Evolutionary conservation across 768 basidiomycete genomes (phyloP).

Genomic region (Stropharia rugosoannulata): DNA sequence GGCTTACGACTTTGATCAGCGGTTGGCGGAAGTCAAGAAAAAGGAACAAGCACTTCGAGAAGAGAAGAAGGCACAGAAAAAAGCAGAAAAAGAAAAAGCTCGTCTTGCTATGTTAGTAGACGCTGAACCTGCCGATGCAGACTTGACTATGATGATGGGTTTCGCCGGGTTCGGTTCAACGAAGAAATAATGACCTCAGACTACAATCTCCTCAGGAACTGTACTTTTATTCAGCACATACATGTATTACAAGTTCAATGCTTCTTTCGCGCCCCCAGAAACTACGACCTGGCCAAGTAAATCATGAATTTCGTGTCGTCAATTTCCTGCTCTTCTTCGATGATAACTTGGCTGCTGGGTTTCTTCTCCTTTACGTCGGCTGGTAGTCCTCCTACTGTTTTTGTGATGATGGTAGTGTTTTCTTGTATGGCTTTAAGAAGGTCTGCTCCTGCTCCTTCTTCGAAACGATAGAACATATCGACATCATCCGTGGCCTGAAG

Average conservation of each 20-base stretch:
- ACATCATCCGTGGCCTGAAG: constrained; percentile 95
- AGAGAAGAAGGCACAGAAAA: constrained; percentile 77
- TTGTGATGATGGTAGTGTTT: constrained; percentile 68
- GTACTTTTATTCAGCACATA: constrained; percentile 20
- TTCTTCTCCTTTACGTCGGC: constrained; percentile 53
- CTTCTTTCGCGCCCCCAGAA: constrained; percentile 7
- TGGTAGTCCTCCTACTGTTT: constrained; percentile 75
- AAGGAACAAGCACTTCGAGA: constrained; percentile 67
- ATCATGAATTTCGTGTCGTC: constrained; percentile 76
- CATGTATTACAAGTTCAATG: constrained; percentile 23
- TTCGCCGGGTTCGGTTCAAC: constrained; percentile 87
- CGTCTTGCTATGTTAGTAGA: constrained; percentile 63
- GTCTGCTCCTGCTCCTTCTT: constrained; percentile 63
- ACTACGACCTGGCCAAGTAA: constrained; percentile 58
- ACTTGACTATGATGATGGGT: constrained; percentile 86
- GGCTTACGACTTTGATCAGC: constrained; percentile 92
- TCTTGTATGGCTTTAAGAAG: constrained; percentile 62
- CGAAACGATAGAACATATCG: constrained; percentile 81
- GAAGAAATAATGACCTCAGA: constrained; percentile 58
- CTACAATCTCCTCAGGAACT: constrained; percentile 24
- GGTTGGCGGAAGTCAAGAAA: constrained; percentile 78
- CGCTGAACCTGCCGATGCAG: constrained; percentile 49
- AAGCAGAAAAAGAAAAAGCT: constrained; percentile 72
- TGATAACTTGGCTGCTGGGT: constrained; percentile 50
- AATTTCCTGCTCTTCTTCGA: constrained; percentile 88